A percentile compares a stretch with the other conserved stretches of the same genome.
Conservation (phyloP, 257 asterid genomes). For the Gentiana dahurica region DNA sequence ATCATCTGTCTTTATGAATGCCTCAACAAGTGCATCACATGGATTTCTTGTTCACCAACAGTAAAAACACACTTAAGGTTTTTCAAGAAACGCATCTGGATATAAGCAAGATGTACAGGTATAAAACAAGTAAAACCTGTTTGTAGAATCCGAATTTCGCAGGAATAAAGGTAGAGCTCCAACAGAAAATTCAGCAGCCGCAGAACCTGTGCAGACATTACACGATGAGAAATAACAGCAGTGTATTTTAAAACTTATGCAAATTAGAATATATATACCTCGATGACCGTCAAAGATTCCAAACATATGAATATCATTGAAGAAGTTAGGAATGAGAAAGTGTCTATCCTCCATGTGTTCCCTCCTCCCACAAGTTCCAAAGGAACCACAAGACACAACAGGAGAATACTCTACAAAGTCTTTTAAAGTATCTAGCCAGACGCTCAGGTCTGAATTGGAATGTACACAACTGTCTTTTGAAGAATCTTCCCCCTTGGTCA, state of each 20-base stretch:
- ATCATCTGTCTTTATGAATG: constrained; percentile 68
- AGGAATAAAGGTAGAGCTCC: constrained; percentile 82
- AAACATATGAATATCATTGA: constrained; percentile 51
- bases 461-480: constrained; percentile 22
- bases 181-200: constrained; percentile 91
- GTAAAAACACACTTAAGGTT: background rate
- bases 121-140: constrained; percentile 28
- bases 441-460: constrained; percentile 21
- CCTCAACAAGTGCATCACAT: constrained; percentile 56
- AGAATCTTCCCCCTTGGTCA: constrained; percentile 45
- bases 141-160: constrained; percentile 31
- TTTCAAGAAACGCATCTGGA: background rate
- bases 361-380: constrained; percentile 88
- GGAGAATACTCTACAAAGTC: constrained; percentile 46
- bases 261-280: constrained; percentile 39
- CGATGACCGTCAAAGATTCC: constrained; percentile 98
- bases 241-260: no score
- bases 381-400: constrained; percentile 78
- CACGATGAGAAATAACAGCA: background rate
- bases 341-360: constrained; percentile 93
- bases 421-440: constrained; percentile 33
- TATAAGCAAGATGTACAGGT: background rate
- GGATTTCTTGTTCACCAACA: constrained; percentile 44
- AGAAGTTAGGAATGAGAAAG: constrained; percentile 53
- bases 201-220: constrained; percentile 51